phyloP scores from a whole-genome alignment of 345 rosid species.

The Nasturtium officinale region DNA sequence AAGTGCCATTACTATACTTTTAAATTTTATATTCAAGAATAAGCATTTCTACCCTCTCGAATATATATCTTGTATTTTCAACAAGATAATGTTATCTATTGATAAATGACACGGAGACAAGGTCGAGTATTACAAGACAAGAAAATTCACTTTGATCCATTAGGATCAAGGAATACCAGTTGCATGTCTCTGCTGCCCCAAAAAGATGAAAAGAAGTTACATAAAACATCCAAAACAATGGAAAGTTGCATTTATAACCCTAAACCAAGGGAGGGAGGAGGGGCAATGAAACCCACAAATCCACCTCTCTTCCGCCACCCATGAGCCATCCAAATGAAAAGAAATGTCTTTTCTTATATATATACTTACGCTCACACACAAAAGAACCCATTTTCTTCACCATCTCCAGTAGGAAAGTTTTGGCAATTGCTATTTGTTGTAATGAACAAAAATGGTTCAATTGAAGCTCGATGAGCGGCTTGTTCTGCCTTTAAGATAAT shows the following conservation, averaged over 20 bases:
- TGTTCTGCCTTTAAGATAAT: slow-evolving; percentile 81
- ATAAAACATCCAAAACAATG: neutral
- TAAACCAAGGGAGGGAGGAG: slow-evolving; percentile 64
- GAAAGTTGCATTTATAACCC: neutral
- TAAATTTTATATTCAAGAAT: neutral
- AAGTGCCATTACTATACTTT: neutral
- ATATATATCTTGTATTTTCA: neutral
- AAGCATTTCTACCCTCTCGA: neutral
- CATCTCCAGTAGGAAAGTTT: slow-evolving; percentile 10
- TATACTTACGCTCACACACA: neutral
- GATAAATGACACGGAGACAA: slow-evolving; percentile 17
- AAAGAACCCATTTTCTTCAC: slow-evolving; percentile 16
- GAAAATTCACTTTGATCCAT: slow-evolving; percentile 41
- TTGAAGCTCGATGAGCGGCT: slow-evolving; percentile 89
- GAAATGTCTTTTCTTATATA: neutral
- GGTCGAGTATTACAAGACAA: slow-evolving; percentile 7
- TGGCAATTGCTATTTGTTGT: slow-evolving; percentile 21
- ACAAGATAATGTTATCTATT: slow-evolving; percentile 15
- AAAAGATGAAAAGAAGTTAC: neutral
- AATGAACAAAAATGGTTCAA: slow-evolving; percentile 25
- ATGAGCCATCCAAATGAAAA: slow-evolving; percentile 44
- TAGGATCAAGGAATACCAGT: slow-evolving; percentile 37
- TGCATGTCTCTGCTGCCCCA: slow-evolving; percentile 2
- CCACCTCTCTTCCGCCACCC: slow-evolving; percentile 80
- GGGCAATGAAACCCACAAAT: slow-evolving; percentile 50